phyloP scores from a whole-genome alignment of 768 basidiomycete species.

The Tylopilus felleus region DNA sequence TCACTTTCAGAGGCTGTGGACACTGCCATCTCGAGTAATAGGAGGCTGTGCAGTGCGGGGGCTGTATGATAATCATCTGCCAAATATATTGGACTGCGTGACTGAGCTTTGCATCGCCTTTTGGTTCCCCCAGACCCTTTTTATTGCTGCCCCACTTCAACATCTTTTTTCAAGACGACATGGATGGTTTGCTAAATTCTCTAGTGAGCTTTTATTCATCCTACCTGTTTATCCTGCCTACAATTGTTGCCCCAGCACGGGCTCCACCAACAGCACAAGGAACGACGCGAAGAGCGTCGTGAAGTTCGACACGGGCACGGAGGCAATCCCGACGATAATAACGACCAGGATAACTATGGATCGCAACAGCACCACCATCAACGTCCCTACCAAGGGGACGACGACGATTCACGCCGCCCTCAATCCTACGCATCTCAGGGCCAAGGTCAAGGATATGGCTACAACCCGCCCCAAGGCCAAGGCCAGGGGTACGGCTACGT shows the following conservation, averaged over 20 bases:
- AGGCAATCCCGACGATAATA: background rate
- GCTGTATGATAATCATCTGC: too few relatives aligned
- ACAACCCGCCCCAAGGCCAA: background rate
- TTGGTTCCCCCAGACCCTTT: background rate
- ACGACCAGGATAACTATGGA: background rate
- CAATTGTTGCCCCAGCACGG: background rate
- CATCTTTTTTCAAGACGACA: background rate
- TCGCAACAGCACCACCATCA: background rate
- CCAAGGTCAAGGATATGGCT: background rate
- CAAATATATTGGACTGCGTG: too few relatives aligned
- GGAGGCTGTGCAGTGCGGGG: slow-evolving; percentile 1
- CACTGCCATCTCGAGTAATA: background rate
- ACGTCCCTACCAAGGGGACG: background rate
- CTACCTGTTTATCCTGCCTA: background rate
- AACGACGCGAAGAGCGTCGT: slow-evolving; percentile 6
- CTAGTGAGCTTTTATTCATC: background rate
- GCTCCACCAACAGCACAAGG: slow-evolving; percentile 4
- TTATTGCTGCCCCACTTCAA: background rate
- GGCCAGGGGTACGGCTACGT: background rate
- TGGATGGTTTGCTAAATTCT: slow-evolving; percentile 12
- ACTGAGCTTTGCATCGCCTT: slow-evolving; percentile 6
- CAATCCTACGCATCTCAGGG: background rate
- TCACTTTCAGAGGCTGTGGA: too few relatives aligned
- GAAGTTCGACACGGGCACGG: slow-evolving; percentile 1
- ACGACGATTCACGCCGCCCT: background rate